phyloP scores from a whole-genome alignment of 2,329 filamentous ascomycete species.

The Alternaria solani region DNA sequence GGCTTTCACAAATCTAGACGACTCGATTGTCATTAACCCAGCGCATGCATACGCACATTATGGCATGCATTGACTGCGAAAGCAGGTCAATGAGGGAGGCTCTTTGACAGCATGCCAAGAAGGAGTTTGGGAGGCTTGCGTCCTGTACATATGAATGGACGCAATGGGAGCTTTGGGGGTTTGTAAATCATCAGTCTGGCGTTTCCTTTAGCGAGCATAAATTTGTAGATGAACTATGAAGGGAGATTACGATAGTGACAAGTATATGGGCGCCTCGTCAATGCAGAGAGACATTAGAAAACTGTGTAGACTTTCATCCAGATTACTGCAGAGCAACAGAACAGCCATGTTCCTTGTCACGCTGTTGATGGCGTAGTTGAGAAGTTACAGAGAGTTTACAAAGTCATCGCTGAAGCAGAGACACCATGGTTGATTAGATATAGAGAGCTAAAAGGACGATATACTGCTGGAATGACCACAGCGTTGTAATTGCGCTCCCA shows the following conservation, averaged over 20 bases:
- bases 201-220: neutral
- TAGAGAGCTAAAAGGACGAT: too few species aligned
- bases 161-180: neutral
- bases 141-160: neutral
- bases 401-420: neutral
- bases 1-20: constrained; percentile 42
- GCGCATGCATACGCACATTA: constrained; percentile 27
- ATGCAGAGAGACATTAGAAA: neutral
- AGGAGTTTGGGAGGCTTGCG: neutral
- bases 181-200: neutral
- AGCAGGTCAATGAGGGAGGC: neutral
- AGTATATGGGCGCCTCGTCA: neutral
- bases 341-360: too few species aligned
- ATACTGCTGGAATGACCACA: neutral
- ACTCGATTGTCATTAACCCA: constrained; percentile 41
- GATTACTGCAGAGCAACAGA: neutral
- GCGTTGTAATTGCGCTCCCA: neutral
- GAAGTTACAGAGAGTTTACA: neutral
- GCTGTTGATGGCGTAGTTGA: neutral
- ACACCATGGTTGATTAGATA: neutral
- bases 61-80: neutral
- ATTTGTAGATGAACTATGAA: neutral
- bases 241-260: neutral
- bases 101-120: neutral
- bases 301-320: neutral